Evolutionary conservation across 306 rosid genomes (phyloP), one percentile per base, ranked within the genome.

Genomic region (Cucurbita maxima): DNA sequence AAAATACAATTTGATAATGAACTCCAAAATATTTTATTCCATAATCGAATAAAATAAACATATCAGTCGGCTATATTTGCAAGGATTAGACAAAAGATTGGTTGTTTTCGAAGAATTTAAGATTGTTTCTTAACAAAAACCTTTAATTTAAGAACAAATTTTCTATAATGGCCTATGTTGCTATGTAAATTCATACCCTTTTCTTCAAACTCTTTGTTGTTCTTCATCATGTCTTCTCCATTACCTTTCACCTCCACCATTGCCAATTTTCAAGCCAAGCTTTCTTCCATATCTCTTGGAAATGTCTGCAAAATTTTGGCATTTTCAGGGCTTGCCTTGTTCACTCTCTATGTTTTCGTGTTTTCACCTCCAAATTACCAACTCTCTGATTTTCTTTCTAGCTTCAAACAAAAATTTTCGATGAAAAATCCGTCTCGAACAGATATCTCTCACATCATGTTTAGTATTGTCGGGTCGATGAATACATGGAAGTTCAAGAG

Each of bases 401-500:
- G 45, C 78, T 53, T 80, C 16, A 76, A 78, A 15, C 71, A 66
- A 38, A 80, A 79, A 58, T 75, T 34, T 62, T 76, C 76, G 5
- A 41, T 53, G 6, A 48, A 66, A 0, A 0, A n/a, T 40, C 37
- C 74, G 3, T 9, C 58, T 19, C 62, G 78, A 2, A 80, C 86
- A 18, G 79, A 79, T 13, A 13, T 74, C 9, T 81, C 77, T 19
- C 82, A 83, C 79, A 78, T 81, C n/a, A 72, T 85, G 41, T 64
- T 85, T 50, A 75, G 87, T 1, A 66, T 85, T 5, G 81, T 75
- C 16, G 89, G 79, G 8, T 78, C 89, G 1, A 71, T 83, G 56
- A 79, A 83, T 30, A 85, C 89, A 25, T 85, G 87, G 92, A 76
- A 47, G 72, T 37, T 8, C 57, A 85, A 71, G 59, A 85, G 19